These are phyloP conservation scores for Aspergillus pseudonomiae DNA, from an alignment of 2,329 filamentous ascomycete genomes.

Conservation along the genomic window DNA sequence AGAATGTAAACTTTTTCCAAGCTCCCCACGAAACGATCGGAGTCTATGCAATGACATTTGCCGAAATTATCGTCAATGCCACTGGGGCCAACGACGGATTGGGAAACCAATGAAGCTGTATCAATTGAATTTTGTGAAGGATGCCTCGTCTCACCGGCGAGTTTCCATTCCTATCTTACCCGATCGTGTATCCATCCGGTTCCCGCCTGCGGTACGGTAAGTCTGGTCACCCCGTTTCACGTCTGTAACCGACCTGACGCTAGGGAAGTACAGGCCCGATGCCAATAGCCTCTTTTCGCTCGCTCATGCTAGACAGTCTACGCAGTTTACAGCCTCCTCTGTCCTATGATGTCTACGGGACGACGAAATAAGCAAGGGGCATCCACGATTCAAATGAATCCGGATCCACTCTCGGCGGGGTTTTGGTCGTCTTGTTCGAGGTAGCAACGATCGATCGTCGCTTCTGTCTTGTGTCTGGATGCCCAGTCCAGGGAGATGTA, in stretches of 20 bases:
- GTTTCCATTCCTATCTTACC: slow-evolving; percentile 27
- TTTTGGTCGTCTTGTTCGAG: not conserved
- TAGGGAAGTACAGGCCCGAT: not conserved
- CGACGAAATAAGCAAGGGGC: slow-evolving; percentile 1
- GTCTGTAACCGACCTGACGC: not conserved
- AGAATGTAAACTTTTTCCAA: not conserved
- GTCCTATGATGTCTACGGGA: not conserved
- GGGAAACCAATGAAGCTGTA: not conserved
- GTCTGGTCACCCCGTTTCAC: slow-evolving; percentile 23
- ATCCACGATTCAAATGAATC: not conserved
- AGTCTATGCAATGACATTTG: not conserved
- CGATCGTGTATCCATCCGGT: slow-evolving; percentile 23
- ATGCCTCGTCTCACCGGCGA: slow-evolving; percentile 15
- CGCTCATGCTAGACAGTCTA: not conserved
- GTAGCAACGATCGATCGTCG: slow-evolving; percentile 1
- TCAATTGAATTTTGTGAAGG: not conserved
- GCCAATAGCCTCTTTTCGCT: not conserved
- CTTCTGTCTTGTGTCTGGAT: not conserved
- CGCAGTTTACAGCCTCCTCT: slow-evolving; percentile 1
- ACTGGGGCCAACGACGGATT: not conserved
- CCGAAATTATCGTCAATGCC: not conserved
- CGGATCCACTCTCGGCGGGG: not conserved
- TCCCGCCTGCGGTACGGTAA: slow-evolving; percentile 8
- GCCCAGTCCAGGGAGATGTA: not conserved
- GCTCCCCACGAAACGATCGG: not conserved